These are phyloP conservation scores for Tarenaya hassleriana DNA, from an alignment of 345 rosid genomes.

Conservation along the genomic window DNA sequence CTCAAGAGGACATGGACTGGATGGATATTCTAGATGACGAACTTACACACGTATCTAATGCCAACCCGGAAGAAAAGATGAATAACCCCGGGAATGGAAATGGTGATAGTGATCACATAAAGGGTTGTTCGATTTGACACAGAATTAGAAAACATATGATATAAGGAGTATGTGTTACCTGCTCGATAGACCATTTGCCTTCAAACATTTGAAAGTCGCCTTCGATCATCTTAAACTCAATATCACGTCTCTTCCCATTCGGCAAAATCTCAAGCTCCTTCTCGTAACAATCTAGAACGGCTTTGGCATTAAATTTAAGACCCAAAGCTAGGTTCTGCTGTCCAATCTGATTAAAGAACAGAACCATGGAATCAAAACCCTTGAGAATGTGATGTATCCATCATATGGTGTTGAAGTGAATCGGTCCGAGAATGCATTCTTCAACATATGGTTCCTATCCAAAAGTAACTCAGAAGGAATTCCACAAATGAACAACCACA, in stretches of 20 bases:
- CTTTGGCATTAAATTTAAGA: constrained; percentile 78
- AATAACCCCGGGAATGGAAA: no score
- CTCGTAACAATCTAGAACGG: constrained; percentile 84
- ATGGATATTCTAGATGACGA: background rate
- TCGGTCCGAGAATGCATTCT: background rate
- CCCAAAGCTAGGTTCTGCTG: constrained; percentile 72
- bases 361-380: background rate
- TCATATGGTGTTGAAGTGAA: no score
- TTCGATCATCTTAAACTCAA: constrained; percentile 84
- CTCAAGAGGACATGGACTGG: background rate
- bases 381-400: constrained; percentile 7
- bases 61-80: no score
- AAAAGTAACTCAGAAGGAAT: no score
- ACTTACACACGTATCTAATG: no score
- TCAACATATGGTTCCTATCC: no score
- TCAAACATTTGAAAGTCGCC: constrained; percentile 83
- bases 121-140: no score
- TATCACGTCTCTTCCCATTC: constrained; percentile 56
- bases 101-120: no score
- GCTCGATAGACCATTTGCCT: constrained; percentile 92
- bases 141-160: no score
- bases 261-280: constrained; percentile 60
- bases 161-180: constrained; percentile 35
- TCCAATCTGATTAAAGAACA: constrained; percentile 53
- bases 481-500: no score